Evolutionary conservation across 352 stramenopile genomes (phyloP), one percentile per base, ranked within the genome.

Genomic region (Phytophthora chlamydospora): DNA sequence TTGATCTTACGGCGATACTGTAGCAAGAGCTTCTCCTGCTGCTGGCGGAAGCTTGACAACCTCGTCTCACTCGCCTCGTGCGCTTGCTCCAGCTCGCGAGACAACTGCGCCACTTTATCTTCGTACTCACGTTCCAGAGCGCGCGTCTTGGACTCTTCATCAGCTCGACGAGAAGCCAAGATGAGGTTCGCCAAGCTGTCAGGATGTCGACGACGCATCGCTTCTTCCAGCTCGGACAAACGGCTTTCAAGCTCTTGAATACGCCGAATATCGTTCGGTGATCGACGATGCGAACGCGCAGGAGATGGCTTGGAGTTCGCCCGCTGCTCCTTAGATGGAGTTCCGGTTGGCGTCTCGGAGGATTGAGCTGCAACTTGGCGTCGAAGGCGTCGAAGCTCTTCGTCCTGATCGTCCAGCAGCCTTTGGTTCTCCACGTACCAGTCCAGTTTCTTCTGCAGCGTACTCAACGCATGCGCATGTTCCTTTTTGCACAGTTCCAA

Each of bases 351-450:
- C 17, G 47, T 11, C 7, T 61, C 53, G 0, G 41, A 56, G 3
- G 35, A 16, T 17, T 58, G 39, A 42, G 64, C 27, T n/a, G 40
- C 39, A 24, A 62, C 44, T n/a, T 64, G 49, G 13, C 47, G 44
- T 35, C 66, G 66, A 13, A 91, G 59, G 6, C 59, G 58, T 24
- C 51, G 59, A n/a, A 91, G 31, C 19, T 85, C 68, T 9, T 85
- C 81, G 36, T 95, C 85, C 55, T 95, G 85, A 8, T 85, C 83
- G 29, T 95, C 85, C 2, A 94, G 50, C n/a, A 93, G 45, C 4
- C 81, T 61, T 52, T 95, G 87, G 49, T 95, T 95, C 38, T 83
- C 74, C 12, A 94, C 80, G 35, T 95, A 95, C 87, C 87, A 95
- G 36, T 93, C 83, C 12, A 95, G 46, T 29, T 94, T 95, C 53